These are phyloP conservation scores for Silene noctiflora DNA, from an alignment of 179 eudicot species.

Conservation along the genomic window DNA sequence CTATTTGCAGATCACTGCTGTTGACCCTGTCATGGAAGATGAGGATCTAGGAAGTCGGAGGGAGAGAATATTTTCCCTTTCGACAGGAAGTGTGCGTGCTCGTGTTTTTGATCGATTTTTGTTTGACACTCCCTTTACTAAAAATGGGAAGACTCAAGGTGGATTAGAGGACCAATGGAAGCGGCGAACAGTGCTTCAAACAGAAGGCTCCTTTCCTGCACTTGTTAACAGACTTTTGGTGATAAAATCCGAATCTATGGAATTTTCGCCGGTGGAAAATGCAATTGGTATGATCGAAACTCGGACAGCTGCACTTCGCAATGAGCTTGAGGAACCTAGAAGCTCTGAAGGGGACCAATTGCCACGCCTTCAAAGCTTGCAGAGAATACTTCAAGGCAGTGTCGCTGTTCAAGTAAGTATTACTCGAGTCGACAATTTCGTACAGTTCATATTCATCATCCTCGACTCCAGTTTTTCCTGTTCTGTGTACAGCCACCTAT, in stretches of 20 bases:
- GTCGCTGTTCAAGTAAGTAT: constrained; percentile 97
- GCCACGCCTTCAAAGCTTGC: constrained; percentile 96
- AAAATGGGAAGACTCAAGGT: constrained; percentile 98
- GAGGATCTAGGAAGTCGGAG: constrained; percentile 98
- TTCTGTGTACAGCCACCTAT: background rate
- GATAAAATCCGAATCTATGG: constrained; percentile 85
- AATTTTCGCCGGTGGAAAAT: constrained; percentile 97
- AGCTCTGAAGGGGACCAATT: constrained; percentile 99
- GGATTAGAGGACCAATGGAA: constrained; percentile 99
- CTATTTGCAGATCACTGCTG: constrained; percentile 97
- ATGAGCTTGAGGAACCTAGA: constrained; percentile 98
- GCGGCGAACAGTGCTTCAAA: constrained; percentile 87
- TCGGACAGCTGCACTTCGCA: constrained; percentile 87
- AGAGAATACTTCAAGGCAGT: constrained; percentile 98
- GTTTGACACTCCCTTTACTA: constrained; percentile 97
- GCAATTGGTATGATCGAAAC: constrained; percentile 99
- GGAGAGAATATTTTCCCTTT: constrained; percentile 92
- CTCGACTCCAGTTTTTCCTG: background rate
- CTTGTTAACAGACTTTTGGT: constrained; percentile 89
- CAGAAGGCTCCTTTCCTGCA: constrained; percentile 98
- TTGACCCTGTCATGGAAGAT: constrained; percentile 99
- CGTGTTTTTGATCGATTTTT: constrained; percentile 94
- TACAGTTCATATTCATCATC: background rate
- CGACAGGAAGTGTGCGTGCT: constrained; percentile 95
- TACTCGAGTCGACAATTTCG: background rate